Evolutionary conservation across 306 rosid species (phyloP).

Genomic region (Mimosa bimucronata): DNA sequence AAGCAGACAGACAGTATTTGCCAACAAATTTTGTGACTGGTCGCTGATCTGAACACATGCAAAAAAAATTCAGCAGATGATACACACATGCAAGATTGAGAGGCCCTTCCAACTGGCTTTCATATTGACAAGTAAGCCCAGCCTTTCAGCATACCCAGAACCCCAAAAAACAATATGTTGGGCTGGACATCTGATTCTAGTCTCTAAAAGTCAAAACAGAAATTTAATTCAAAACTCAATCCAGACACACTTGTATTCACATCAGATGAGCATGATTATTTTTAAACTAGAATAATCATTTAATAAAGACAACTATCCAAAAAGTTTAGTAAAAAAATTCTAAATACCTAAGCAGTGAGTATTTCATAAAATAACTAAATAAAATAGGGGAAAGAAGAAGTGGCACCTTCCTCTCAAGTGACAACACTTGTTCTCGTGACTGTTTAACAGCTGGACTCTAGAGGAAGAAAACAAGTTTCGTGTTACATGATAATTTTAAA

Average conservation of each 20-base stretch:
- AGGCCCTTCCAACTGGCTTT: neutral
- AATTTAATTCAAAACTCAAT: too few species aligned
- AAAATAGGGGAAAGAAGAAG: slow-evolving; percentile 25
- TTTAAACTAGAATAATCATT: slow-evolving; percentile 12
- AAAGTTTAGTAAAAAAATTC: neutral
- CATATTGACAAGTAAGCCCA: neutral
- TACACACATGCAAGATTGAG: neutral
- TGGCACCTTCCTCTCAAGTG: slow-evolving; percentile 78
- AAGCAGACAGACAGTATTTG: neutral
- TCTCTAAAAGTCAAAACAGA: neutral
- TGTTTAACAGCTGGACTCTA: slow-evolving; percentile 76
- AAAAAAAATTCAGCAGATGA: neutral
- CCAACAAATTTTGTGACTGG: too few species aligned
- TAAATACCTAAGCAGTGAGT: neutral
- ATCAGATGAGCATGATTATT: neutral
- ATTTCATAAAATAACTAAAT: slow-evolving; percentile 15
- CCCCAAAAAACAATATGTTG: neutral
- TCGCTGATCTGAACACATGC: neutral
- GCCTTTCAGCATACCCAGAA: neutral
- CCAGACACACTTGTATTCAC: neutral
- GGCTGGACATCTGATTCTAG: neutral
- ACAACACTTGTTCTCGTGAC: slow-evolving; percentile 68
- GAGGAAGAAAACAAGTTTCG: slow-evolving; percentile 27
- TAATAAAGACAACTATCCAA: neutral
- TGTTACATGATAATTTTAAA: slow-evolving; percentile 28